phyloP scores from a whole-genome alignment of 495 filamentous ascomycete genomes.

The Hyaloscypha bicolor region DNA sequence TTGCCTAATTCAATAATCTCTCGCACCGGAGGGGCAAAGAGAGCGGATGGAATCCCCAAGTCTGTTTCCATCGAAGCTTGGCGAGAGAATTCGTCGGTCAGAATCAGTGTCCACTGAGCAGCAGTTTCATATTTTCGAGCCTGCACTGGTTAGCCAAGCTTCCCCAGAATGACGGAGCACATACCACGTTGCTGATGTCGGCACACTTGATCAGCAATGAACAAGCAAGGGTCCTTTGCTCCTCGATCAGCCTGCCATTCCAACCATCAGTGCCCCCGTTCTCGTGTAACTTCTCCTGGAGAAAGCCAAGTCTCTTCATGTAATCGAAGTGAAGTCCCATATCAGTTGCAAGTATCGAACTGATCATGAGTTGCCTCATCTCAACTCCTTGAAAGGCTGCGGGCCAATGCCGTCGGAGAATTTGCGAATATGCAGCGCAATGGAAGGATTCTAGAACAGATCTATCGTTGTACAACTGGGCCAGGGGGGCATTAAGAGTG shows the following conservation, averaged over 20 bases:
- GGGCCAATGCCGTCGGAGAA: constrained; percentile 91
- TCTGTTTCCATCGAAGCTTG: constrained; percentile 92
- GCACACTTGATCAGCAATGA: constrained; percentile 95
- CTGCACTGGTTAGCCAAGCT: constrained; percentile 42
- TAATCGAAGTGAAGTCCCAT: constrained; percentile 97
- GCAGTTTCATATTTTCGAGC: constrained; percentile 83
- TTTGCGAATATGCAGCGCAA: constrained; percentile 95
- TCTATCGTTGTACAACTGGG: constrained; percentile 97
- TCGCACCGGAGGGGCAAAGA: constrained; percentile 82
- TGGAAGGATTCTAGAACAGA: constrained; percentile 98
- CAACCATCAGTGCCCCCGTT: constrained; percentile 66
- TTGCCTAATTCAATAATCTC: constrained; percentile 82
- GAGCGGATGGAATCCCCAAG: constrained; percentile 79
- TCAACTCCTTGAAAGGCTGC: constrained; percentile 70
- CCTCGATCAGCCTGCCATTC: constrained; percentile 67
- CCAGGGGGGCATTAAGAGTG: constrained; percentile 88
- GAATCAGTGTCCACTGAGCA: constrained; percentile 81
- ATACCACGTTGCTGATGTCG: constrained; percentile 96
- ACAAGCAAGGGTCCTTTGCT: constrained; percentile 78
- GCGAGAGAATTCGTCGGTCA: constrained; percentile 91
- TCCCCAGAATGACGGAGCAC: constrained; percentile 22
- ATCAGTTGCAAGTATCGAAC: constrained; percentile 92
- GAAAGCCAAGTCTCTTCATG: constrained; percentile 77
- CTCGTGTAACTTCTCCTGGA: constrained; percentile 74
- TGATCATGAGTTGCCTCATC: constrained; percentile 90